Conservation (phyloP, 2,329 filamentous ascomycete genomes). For the Neonectria magnoliae region DNA sequence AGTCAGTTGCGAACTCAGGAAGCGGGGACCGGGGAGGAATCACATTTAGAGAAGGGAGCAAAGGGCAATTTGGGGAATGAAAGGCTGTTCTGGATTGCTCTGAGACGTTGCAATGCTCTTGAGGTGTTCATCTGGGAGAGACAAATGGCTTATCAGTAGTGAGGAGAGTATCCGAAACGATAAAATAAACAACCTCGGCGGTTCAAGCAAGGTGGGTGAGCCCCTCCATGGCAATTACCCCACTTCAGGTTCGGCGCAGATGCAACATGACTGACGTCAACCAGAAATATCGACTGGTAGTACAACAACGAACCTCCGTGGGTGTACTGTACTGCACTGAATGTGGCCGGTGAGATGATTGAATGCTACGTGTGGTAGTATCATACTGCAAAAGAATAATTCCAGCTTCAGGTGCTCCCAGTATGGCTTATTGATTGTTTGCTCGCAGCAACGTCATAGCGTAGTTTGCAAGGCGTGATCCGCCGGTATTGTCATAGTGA, state of each 20-base stretch:
- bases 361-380: not conserved
- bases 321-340: not conserved
- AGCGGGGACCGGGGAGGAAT: too few relatives aligned
- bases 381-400: not conserved
- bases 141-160: conserved; percentile 17
- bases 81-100: conserved; percentile 35
- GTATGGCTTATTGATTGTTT: not conserved
- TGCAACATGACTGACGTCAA: conserved; percentile 21
- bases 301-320: not conserved
- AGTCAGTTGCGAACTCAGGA: not conserved
- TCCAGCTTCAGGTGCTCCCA: not conserved
- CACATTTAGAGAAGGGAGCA: conserved; percentile 4
- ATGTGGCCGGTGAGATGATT: not conserved
- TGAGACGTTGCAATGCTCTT: conserved; percentile 41
- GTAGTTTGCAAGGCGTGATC: too few relatives aligned
- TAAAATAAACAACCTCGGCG: not conserved
- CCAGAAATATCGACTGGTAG: not conserved
- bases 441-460: not conserved
- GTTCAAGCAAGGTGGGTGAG: conserved; percentile 10
- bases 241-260: conserved; percentile 9
- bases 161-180: conserved; percentile 4
- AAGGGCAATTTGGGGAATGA: conserved; percentile 18
- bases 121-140: conserved; percentile 37
- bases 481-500: not conserved
- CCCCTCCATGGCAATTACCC: conserved; percentile 22